Conservation (phyloP, 805 yeast genomes). For the Teunomyces kruisii region DNA sequence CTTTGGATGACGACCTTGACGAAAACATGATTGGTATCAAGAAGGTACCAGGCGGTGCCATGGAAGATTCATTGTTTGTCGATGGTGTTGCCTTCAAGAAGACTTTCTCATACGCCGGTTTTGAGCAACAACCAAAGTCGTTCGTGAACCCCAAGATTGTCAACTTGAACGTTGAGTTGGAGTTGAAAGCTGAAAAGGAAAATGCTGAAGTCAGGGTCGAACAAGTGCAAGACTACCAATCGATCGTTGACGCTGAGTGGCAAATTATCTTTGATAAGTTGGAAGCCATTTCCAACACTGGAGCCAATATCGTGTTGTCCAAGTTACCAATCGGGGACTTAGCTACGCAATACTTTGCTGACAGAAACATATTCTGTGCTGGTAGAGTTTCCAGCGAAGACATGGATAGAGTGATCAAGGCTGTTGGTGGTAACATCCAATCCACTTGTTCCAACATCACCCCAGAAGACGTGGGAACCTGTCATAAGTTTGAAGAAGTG, state of each 20-base stretch:
- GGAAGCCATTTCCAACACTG: constrained; percentile 76
- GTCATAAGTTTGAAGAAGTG: constrained; percentile 83
- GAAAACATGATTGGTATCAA: constrained; percentile 91
- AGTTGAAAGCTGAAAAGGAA: constrained; percentile 96
- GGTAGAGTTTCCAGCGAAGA: constrained; percentile 91
- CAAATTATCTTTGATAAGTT: constrained; percentile 84
- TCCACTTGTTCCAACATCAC: constrained; percentile 69
- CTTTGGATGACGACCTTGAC: constrained; percentile 82
- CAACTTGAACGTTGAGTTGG: constrained; percentile 87
- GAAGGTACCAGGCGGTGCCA: constrained; percentile 92
- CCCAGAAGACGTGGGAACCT: constrained; percentile 76
- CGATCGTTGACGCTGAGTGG: constrained; percentile 99
- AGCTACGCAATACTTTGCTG: constrained; percentile 99
- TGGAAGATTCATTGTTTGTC: constrained; percentile 87
- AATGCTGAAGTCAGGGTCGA: constrained; percentile 97
- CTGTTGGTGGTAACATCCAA: constrained; percentile 91
- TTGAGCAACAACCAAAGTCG: constrained; percentile 95
- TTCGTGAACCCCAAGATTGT: constrained; percentile 80
- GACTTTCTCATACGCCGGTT: constrained; percentile 97
- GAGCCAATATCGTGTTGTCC: constrained; percentile 90
- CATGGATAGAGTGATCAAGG: constrained; percentile 86
- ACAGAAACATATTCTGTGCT: constrained; percentile 93
- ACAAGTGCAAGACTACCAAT: constrained; percentile 91
- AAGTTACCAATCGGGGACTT: constrained; percentile 96
- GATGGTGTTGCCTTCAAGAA: constrained; percentile 97